Base-by-base conservation (phyloP, 1,284 basidiomycete genomes). In the Erythrobasidium hasegawianum region DNA sequence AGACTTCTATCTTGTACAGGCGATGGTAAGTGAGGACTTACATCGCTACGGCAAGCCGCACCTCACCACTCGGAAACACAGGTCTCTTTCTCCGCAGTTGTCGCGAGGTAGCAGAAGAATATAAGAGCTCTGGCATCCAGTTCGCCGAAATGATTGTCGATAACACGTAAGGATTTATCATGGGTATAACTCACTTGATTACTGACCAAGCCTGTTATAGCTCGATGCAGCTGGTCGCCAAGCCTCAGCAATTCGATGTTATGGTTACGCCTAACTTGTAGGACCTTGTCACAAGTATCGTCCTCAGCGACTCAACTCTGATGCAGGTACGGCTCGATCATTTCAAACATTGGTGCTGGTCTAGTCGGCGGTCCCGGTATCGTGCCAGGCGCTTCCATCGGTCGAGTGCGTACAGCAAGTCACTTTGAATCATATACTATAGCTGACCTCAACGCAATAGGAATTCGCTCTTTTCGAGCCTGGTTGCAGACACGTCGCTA, bases 41-140 rank as follows among this genome's bases (percentile, higher is more conserved):
- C n/a, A n/a, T n/a, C n/a, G n/a, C n/a, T n/a, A n/a, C n/a, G n/a
- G n/a, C n/a, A n/a, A n/a, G n/a, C n/a, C n/a, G n/a, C n/a, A n/a
- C n/a, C n/a, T n/a, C n/a, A n/a, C n/a, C n/a, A n/a, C n/a, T n/a
- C n/a, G n/a, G n/a, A n/a, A n/a, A n/a, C n/a, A 96, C 98, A 77
- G 96, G 96, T 81, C 86, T 99, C 57, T 99, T 98, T 86, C 85
- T 99, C 75, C 96, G 95, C 81, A 97, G 95, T 29, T 99, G 97
- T 87, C 89, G 93, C 74, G 84, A 86, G 70, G 85, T 99, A 68
- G 96, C 94, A 41, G 90, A 98, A 80, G 82, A 83, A 76, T 99
- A 98, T 85, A 90, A 87, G 81, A 87, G 86, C 69, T 84, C 88
- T 65, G 96, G 96, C 61, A 94, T 99, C 77, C 84, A 86, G 75